Evolutionary conservation across 305 asterid genomes (phyloP).

Genomic region (Vinca major): DNA sequence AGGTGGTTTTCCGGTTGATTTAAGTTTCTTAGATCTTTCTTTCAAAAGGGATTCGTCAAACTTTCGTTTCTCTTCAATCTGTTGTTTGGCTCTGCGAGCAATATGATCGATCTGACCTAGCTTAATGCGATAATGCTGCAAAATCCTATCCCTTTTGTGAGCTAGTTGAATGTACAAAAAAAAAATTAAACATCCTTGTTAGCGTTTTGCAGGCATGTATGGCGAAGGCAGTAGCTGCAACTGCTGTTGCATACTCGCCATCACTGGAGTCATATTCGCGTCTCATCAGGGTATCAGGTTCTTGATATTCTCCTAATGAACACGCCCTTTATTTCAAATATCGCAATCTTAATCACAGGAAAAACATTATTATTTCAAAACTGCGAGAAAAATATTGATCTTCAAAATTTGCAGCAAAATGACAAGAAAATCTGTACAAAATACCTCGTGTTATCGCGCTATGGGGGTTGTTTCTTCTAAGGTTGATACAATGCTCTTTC

Average conservation of each 20-base stretch:
- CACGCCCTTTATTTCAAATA: background rate
- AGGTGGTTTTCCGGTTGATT: constrained; percentile 32
- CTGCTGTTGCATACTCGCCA: constrained; percentile 37
- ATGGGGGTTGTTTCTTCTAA: background rate
- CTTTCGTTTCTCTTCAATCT: constrained; percentile 42
- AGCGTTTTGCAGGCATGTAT: constrained; percentile 25
- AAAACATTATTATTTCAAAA: too few relatives aligned
- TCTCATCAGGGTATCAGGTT: constrained; percentile 13
- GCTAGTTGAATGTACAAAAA: constrained; percentile 40
- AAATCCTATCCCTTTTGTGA: constrained; percentile 33
- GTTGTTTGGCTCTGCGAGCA: constrained; percentile 42
- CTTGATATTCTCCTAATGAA: too few relatives aligned
- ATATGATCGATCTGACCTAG: constrained; percentile 41
- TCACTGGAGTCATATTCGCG: constrained; percentile 21
- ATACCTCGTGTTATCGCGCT: too few relatives aligned
- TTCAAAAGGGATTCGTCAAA: constrained; percentile 37
- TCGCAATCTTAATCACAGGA: background rate
- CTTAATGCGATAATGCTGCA: constrained; percentile 48
- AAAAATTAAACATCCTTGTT: constrained; percentile 4
- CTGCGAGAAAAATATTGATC: too few relatives aligned
- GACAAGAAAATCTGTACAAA: too few relatives aligned
- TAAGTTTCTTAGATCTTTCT: constrained; percentile 43
- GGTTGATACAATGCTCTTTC: constrained; percentile 2
- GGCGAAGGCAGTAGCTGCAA: constrained; percentile 71
- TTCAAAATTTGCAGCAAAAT: too few relatives aligned